Evolutionary conservation across 805 yeast genomes (phyloP).

Genomic region (Kuraishia floccosa): DNA sequence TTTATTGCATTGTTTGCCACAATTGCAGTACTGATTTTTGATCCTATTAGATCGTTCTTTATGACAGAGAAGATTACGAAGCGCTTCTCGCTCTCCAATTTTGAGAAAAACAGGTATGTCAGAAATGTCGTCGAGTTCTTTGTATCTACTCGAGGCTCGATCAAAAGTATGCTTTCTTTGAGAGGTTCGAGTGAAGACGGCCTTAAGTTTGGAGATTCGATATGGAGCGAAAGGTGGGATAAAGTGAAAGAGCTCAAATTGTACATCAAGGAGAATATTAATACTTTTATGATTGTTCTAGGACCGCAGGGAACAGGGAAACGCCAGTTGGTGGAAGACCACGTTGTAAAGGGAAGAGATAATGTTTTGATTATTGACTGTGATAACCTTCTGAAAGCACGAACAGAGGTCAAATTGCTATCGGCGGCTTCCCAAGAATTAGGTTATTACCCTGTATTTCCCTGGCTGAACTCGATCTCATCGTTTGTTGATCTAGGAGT

Average conservation of each 20-base stretch:
- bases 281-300: conserved; percentile 77
- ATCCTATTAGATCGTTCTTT: conserved; percentile 81
- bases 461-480: conserved; percentile 80
- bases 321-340: conserved; percentile 60
- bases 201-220: conserved; percentile 6
- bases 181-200: conserved; percentile 4
- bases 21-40: conserved; percentile 76
- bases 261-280: conserved; percentile 83
- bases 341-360: conserved; percentile 47
- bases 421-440: conserved; percentile 59
- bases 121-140: conserved; percentile 22
- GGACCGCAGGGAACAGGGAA: conserved; percentile 98
- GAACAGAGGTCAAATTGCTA: conserved; percentile 63
- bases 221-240: conserved; percentile 64
- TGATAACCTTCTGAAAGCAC: conserved; percentile 57
- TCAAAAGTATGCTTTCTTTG: conserved; percentile 11
- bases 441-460: conserved; percentile 90
- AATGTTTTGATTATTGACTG: conserved; percentile 70
- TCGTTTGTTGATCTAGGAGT: conserved; percentile 74
- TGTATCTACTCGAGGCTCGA: conserved; percentile 13
- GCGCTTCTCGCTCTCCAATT: conserved; percentile 37
- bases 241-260: conserved; percentile 56
- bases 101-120: conserved; percentile 22
- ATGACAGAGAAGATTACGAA: conserved; percentile 64
- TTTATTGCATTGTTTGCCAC: conserved; percentile 72